These are phyloP conservation scores for Acrocalymma vagum DNA, from an alignment of 2,329 filamentous ascomycete species.

Conservation along the genomic window DNA sequence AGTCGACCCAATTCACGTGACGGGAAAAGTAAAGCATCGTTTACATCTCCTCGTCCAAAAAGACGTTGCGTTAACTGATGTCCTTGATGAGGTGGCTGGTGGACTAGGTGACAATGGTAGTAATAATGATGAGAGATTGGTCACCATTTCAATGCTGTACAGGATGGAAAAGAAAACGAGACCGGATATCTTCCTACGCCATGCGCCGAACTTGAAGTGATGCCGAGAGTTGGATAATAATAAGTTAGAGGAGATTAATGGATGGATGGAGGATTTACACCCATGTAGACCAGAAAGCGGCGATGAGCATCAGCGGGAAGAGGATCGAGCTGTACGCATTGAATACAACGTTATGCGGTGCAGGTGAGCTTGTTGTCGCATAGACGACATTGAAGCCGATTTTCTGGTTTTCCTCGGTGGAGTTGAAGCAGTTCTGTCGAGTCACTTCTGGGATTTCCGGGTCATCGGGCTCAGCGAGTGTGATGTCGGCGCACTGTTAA, in stretches of 20 bases:
- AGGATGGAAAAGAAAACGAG: conserved; percentile 3
- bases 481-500: conserved; percentile 91
- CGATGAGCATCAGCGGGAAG: conserved; percentile 34
- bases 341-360: conserved; percentile 29
- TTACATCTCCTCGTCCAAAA: no score
- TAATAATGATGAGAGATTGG: background rate
- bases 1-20: background rate
- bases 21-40: conserved; percentile 10
- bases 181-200: conserved; percentile 36
- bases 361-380: conserved; percentile 56
- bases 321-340: conserved; percentile 37
- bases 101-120: background rate
- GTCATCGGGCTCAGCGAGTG: conserved; percentile 82
- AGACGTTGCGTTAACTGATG: no score
- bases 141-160: background rate
- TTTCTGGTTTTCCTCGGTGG: conserved; percentile 53
- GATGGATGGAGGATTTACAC: conserved; percentile 11
- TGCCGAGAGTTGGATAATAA: no score
- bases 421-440: conserved; percentile 88
- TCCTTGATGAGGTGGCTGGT: no score
- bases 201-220: conserved; percentile 19
- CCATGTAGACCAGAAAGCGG: conserved; percentile 39
- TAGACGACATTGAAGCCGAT: conserved; percentile 82
- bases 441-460: conserved; percentile 81
- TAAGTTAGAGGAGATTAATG: conserved; percentile 9